Evolutionary conservation across 1,284 basidiomycete genomes (phyloP).

Genomic region (Sanghuangporus sanghuang): DNA sequence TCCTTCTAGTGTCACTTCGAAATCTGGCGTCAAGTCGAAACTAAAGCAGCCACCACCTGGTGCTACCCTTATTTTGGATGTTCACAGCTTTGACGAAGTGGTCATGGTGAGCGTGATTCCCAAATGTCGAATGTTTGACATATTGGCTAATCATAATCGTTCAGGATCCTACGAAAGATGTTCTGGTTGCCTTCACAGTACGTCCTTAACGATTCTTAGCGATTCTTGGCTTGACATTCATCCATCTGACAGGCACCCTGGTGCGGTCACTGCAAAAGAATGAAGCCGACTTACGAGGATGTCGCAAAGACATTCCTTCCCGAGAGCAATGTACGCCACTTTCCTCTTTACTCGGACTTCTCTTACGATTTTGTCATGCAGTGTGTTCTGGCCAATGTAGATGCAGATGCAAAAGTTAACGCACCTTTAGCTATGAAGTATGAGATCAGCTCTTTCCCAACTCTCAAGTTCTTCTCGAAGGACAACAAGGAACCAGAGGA

Average conservation of each 20-base stretch:
- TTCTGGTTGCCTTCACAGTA: constrained; percentile 88
- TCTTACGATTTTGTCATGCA: constrained; percentile 25
- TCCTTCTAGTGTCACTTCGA: constrained; percentile 55
- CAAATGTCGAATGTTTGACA: neutral
- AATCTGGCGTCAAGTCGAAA: constrained; percentile 78
- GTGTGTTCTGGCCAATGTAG: constrained; percentile 87
- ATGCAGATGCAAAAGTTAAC: constrained; percentile 85
- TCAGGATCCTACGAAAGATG: constrained; percentile 73
- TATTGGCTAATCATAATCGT: constrained; percentile 2
- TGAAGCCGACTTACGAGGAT: constrained; percentile 87
- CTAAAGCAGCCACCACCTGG: constrained; percentile 84
- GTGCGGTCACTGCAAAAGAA: constrained; percentile 84
- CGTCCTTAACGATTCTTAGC: constrained; percentile 20
- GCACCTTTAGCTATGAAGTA: constrained; percentile 71
- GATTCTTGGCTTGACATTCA: neutral
- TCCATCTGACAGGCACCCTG: constrained; percentile 55
- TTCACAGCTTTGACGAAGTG: constrained; percentile 70
- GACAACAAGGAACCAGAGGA: constrained; percentile 49
- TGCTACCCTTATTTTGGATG: constrained; percentile 64
- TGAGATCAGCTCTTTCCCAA: constrained; percentile 77
- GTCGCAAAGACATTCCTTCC: constrained; percentile 75
- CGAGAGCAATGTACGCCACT: constrained; percentile 57
- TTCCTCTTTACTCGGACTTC: neutral
- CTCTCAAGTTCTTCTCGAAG: constrained; percentile 92
- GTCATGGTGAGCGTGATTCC: constrained; percentile 48